Evolutionary conservation across 2,329 filamentous ascomycete species (phyloP), one percentile per base, ranked within the genome.

Genomic region (Fusarium luffae): DNA sequence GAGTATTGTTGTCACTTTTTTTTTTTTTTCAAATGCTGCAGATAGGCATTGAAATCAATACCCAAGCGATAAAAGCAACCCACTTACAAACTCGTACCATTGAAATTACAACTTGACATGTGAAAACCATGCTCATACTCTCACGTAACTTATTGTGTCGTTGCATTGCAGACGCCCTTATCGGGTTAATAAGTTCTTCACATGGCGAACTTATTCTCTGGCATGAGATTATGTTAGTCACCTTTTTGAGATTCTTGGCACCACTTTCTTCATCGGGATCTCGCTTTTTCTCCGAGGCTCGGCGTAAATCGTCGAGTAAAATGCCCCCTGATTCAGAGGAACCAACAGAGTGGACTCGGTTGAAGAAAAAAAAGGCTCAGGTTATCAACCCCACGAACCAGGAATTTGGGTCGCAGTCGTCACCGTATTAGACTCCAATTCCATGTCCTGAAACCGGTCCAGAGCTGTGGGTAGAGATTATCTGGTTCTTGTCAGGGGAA

Each of bases 331-430:
- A 47, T 55, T 55, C 54, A 13, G 59, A 2, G 56, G 56, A 69
- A 19, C 62, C 54, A 54, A 50, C 23, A 52, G 55, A 51, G 63
- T 55, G 59, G 63, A 47, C 72, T 70, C 66, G 60, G 61, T 61
- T 60, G 32, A 13, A 13, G 27, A 28, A 14, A 25, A 49, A 54
- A 56, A 59, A 52, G 51, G 46, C 48, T 59, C 58, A 62, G 42
- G 37, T 40, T 46, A 57, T 27, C 34, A 68, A 49, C 64, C 68
- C 55, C 55, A 69, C 59, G 60, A 63, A 63, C 65, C 65, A 59
- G 58, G 64, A 54, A 70, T 68, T 68, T 73, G 71, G 63, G 56
- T 71, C 64, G 63, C 69, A 70, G 71, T 75, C 63, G 60, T 43
- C 57, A 52, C 49, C 23, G 25, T 52, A 63, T 55, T 57, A 59